These are phyloP conservation scores for Phytophthora podocarpi DNA, from an alignment of 352 stramenopile species.

Conservation along the genomic window DNA sequence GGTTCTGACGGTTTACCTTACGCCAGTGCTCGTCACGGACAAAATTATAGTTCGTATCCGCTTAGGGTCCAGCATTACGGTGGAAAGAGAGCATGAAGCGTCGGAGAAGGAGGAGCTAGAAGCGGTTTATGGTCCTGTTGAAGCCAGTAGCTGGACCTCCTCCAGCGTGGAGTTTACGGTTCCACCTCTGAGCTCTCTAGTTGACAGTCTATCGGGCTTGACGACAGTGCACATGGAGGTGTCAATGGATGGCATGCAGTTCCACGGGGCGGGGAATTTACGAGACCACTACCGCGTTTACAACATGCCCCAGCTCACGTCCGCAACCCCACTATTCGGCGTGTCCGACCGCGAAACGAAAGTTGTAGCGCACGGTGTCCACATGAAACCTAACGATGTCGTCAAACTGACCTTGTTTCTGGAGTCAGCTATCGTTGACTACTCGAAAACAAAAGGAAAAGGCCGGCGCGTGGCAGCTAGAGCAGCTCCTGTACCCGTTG, in stretches of 20 bases:
- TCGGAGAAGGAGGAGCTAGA: conserved; percentile 5
- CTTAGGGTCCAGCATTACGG: conserved; percentile 24
- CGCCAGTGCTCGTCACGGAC: conserved; percentile 55
- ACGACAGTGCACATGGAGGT: conserved; percentile 46
- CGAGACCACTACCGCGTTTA: conserved; percentile 59
- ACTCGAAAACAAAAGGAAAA: conserved; percentile 9
- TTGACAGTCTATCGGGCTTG: conserved; percentile 39
- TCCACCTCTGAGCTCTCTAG: conserved; percentile 38
- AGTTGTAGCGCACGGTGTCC: conserved; percentile 45
- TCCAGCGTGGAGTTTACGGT: conserved; percentile 52
- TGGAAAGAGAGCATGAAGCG: not conserved
- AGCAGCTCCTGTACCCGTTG: conserved; percentile 16
- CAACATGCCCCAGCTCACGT: conserved; percentile 63
- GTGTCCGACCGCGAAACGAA: conserved; percentile 51
- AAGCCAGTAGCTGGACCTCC: conserved; percentile 43
- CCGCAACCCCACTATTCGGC: conserved; percentile 51
- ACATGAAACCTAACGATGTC: conserved; percentile 40
- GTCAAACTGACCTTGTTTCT: conserved; percentile 57
- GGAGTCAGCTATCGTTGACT: conserved; percentile 18
- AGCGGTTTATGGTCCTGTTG: conserved; percentile 42
- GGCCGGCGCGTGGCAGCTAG: conserved; percentile 2
- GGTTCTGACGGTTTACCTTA: conserved; percentile 38
- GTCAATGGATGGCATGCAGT: conserved; percentile 60
- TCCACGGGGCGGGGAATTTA: conserved; percentile 54
- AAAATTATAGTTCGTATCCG: conserved; percentile 47